Percentiles rank a stretch among this genome's conserved stretches.
Evolutionary conservation across 2,329 filamentous ascomycete species (phyloP).

Genomic region (Acephala macrosclerotiorum): DNA sequence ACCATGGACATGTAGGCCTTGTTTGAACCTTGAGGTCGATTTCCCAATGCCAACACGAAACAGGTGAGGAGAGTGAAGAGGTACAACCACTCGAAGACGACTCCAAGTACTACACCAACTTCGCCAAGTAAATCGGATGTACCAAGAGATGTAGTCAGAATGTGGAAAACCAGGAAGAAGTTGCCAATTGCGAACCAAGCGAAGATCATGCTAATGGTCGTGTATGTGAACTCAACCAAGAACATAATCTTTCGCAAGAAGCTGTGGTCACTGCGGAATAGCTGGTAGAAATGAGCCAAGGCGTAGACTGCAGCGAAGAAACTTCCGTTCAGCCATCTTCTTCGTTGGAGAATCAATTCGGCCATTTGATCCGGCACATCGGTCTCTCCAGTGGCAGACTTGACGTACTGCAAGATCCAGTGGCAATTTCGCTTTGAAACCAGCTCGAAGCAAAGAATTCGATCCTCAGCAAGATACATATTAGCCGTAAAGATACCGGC

Average conservation of each 20-base stretch:
- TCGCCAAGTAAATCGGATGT: slow-evolving; percentile 73
- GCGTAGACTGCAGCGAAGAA: slow-evolving; percentile 99
- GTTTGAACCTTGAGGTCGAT: slow-evolving; percentile 92
- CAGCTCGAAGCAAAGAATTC: slow-evolving; percentile 98
- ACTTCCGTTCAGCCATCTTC: slow-evolving; percentile 96
- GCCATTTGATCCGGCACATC: slow-evolving; percentile 95
- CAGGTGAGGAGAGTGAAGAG: slow-evolving; percentile 90
- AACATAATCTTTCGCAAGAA: slow-evolving; percentile 88
- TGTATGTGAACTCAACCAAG: slow-evolving; percentile 91
- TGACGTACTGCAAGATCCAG: slow-evolving; percentile 98
- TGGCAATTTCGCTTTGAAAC: slow-evolving; percentile 97
- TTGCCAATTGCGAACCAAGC: slow-evolving; percentile 99
- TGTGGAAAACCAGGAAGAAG: slow-evolving; percentile 99
- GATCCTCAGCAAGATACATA: slow-evolving; percentile 99
- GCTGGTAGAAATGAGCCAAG: slow-evolving; percentile 93
- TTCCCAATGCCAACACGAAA: slow-evolving; percentile 93
- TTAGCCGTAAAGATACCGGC: slow-evolving; percentile 98
- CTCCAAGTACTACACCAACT: slow-evolving; percentile 80
- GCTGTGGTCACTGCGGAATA: slow-evolving; percentile 92
- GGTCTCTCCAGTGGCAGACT: slow-evolving; percentile 95
- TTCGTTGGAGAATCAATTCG: slow-evolving; percentile 92
- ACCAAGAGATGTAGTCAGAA: slow-evolving; percentile 87
- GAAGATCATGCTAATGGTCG: slow-evolving; percentile 96
- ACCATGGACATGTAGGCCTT: slow-evolving; percentile 96
- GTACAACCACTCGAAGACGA: slow-evolving; percentile 97